phyloP scores from a whole-genome alignment of 1,284 basidiomycete genomes.

The Trichosporon asahii region DNA sequence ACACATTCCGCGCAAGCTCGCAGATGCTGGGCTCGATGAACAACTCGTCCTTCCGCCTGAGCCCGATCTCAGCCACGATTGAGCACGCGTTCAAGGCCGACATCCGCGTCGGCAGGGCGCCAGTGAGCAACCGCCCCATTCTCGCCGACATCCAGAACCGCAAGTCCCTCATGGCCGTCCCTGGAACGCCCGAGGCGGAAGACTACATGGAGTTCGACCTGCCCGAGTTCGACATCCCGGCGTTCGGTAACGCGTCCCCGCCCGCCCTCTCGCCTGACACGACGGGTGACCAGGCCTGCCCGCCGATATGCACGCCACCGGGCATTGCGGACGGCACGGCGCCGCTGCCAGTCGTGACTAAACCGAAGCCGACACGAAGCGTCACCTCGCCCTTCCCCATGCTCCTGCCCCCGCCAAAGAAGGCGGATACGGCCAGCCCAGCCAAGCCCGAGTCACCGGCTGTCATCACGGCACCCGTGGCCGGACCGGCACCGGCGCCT shows the following conservation, averaged over 20 bases:
- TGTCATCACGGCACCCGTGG: background rate
- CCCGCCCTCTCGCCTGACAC: background rate
- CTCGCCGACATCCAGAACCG: slow-evolving; percentile 3
- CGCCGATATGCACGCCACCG: background rate
- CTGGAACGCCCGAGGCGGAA: background rate
- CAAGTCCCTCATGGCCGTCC: background rate
- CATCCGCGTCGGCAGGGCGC: background rate
- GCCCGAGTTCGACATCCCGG: background rate
- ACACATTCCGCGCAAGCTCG: background rate
- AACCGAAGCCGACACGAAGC: background rate
- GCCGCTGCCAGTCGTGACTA: background rate
- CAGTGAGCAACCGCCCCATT: background rate
- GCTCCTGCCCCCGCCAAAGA: background rate
- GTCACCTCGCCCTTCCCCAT: background rate
- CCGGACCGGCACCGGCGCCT: background rate
- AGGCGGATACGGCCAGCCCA: background rate
- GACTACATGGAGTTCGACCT: slow-evolving; percentile 2
- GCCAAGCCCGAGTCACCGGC: background rate
- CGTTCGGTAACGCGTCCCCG: background rate
- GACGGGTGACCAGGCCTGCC: background rate
- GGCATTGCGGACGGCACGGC: background rate
- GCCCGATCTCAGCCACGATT: background rate
- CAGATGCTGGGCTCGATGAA: background rate
- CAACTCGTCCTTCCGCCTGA: background rate
- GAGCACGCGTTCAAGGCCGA: slow-evolving; percentile 6